Conservation (phyloP, 1,284 basidiomycete genomes). For the Trametes hirsuta region DNA sequence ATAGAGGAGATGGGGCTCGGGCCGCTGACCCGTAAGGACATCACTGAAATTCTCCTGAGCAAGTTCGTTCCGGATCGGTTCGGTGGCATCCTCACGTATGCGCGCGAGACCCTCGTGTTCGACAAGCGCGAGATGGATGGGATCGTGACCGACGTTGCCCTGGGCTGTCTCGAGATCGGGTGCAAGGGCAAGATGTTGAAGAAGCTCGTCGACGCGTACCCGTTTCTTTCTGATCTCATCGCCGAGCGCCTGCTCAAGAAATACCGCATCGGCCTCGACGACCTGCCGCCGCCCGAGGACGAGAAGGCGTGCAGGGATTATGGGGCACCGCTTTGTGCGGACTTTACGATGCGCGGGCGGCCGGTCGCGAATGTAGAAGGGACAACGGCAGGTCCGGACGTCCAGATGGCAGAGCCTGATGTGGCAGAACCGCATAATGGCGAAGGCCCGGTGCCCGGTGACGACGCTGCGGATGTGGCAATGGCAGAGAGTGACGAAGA, state of each 20-base stretch:
- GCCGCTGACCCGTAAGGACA: slow-evolving; percentile 60
- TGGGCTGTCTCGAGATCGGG: slow-evolving; percentile 59
- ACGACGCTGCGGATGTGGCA: not conserved
- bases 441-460: slow-evolving; percentile 22
- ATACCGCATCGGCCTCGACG: slow-evolving; percentile 54
- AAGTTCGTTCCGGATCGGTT: slow-evolving; percentile 67
- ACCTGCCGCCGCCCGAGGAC: slow-evolving; percentile 55
- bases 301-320: slow-evolving; percentile 45
- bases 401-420: slow-evolving; percentile 10
- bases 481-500: slow-evolving; percentile 18
- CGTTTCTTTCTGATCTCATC: slow-evolving; percentile 46
- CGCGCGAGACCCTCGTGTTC: slow-evolving; percentile 49
- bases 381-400: slow-evolving; percentile 9
- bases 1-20: slow-evolving; percentile 55
- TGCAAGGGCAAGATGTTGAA: slow-evolving; percentile 74
- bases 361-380: slow-evolving; percentile 24
- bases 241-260: slow-evolving; percentile 47
- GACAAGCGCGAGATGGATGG: slow-evolving; percentile 42
- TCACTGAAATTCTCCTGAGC: slow-evolving; percentile 63
- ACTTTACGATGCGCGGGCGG: slow-evolving; percentile 35
- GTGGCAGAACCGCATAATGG: slow-evolving; percentile 4
- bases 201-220: slow-evolving; percentile 51
- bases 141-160: slow-evolving; percentile 56
- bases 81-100: slow-evolving; percentile 55
- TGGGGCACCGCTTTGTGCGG: slow-evolving; percentile 53